Base-by-base conservation (phyloP, 768 basidiomycete genomes). In the Tylopilus sp. region DNA sequence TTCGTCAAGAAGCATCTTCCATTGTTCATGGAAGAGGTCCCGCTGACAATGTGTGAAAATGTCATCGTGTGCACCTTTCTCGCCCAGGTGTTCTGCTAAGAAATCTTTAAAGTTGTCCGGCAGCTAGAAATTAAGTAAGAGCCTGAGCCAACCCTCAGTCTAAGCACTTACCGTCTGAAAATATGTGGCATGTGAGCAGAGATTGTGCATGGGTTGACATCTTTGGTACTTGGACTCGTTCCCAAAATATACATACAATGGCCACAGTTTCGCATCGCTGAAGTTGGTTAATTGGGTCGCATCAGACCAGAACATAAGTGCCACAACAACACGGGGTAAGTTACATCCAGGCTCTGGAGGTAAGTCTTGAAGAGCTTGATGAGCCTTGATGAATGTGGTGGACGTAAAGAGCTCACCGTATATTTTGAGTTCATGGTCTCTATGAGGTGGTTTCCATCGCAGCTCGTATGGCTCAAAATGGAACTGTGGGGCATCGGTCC, bases 281-380 rank as follows among this genome's bases (percentile, higher is more conserved):
- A 36, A 51, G 10, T 31, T 6, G 0, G 34, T 36, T 4, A 51
- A 26, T 28, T 51, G 33, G 3, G 31, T 51, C 10, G 43, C 4
- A 6, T 51, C 14, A 2, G 42, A 51, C 50, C 50, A 51, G 24
- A 50, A 43, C 41, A 50, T 50, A 3, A 50, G n/a, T 9, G 12
- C 24, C 1, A 28, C 24, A 1, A 50, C 24, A 4, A 37, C 25
- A 11, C 7, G 14, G 9, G 47, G 47, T 24, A 48, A 17, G 12
- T 38, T 16, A 26, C 25, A 42, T 14, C 24, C 24, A 2, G 40
- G 25, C 26, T 42, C 40, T 17, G 16, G 24, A 16, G 40, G 40
- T 17, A 16, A 7, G 0, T 16, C 40, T 9, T 42, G 40, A 16
- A 42, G 40, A 4, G 7, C 40, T 2, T 4, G 24, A 12, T 25